These are phyloP conservation scores for Myxozyma udenii DNA, from an alignment of 805 yeast species.

Conservation along the genomic window DNA sequence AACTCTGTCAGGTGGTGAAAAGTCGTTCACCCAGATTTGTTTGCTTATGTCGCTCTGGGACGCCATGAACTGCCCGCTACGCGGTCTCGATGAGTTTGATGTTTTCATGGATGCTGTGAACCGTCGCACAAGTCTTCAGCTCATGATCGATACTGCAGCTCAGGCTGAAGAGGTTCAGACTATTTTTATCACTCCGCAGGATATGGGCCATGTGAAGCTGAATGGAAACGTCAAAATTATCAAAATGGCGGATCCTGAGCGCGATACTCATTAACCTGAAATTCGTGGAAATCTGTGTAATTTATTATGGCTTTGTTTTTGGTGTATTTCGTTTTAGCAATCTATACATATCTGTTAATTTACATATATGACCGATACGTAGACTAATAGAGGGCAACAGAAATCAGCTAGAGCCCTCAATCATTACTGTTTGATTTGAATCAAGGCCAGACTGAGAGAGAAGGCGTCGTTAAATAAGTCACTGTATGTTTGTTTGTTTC, in stretches of 20 bases:
- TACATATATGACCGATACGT: too few relatives aligned
- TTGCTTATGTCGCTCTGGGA: slow-evolving; percentile 87
- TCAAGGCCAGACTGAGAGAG: too few relatives aligned
- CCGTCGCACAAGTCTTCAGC: slow-evolving; percentile 69
- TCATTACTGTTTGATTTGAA: too few relatives aligned
- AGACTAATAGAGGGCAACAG: too few relatives aligned
- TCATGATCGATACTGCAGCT: slow-evolving; percentile 66
- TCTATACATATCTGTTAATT: background rate
- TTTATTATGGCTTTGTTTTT: background rate
- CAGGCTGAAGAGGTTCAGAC: slow-evolving; percentile 72
- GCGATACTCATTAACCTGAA: slow-evolving; percentile 10
- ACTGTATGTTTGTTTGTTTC: too few relatives aligned
- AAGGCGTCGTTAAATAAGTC: too few relatives aligned
- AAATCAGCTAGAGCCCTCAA: too few relatives aligned
- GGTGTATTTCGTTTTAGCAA: background rate
- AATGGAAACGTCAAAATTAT: slow-evolving; percentile 46
- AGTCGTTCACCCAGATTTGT: slow-evolving; percentile 88
- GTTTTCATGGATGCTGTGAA: slow-evolving; percentile 96
- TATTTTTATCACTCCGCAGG: slow-evolving; percentile 91
- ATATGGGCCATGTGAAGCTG: slow-evolving; percentile 67
- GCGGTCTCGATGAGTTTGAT: slow-evolving; percentile 93
- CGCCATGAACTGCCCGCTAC: slow-evolving; percentile 79
- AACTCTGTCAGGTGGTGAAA: slow-evolving; percentile 94
- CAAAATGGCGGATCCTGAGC: slow-evolving; percentile 39
- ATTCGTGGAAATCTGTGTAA: background rate